A percentile compares a stretch with the other conserved stretches of the same genome.
phyloP scores from a whole-genome alignment of 202 grass and related monocot species.

The Saccharum hybrid region DNA sequence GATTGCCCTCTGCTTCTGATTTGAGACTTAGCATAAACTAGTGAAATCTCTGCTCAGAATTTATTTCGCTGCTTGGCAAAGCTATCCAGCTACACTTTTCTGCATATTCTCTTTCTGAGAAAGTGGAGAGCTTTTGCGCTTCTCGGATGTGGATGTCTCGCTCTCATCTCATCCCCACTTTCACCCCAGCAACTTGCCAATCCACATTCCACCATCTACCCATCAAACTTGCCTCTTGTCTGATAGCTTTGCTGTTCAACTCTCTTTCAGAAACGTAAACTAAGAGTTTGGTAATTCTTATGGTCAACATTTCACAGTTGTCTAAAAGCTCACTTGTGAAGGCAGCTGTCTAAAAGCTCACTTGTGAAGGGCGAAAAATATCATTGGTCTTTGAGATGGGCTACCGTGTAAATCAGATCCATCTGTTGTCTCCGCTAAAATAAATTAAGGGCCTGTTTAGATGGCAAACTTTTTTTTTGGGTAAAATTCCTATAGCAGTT shows the following conservation, averaged over 20 bases:
- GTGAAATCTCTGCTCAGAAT: not conserved
- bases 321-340: not conserved
- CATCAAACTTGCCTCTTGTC: not conserved
- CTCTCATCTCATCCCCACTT: conserved; percentile 11
- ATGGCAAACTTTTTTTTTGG: too few species aligned
- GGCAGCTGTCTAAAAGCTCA: not conserved
- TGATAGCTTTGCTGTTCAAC: not conserved
- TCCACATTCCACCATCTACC: not conserved
- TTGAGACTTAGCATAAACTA: not conserved
- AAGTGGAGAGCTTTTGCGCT: conserved; percentile 15
- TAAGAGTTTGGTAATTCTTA: not conserved
- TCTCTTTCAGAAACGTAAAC: not conserved
- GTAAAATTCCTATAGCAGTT: too few species aligned
- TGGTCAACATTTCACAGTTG: not conserved
- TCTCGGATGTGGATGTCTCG: conserved; percentile 29
- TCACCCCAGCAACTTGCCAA: not conserved
- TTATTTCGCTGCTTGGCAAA: not conserved
- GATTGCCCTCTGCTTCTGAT: not conserved
- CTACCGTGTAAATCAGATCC: not conserved
- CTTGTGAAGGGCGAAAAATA: not conserved
- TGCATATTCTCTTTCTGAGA: conserved; percentile 36
- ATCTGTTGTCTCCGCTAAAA: not conserved
- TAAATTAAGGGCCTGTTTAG: not conserved
- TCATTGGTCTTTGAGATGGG: not conserved
- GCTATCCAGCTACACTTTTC: not conserved